These are phyloP conservation scores for Oxalis stricta DNA, from an alignment of 441 rosid genomes.

Conservation along the genomic window DNA sequence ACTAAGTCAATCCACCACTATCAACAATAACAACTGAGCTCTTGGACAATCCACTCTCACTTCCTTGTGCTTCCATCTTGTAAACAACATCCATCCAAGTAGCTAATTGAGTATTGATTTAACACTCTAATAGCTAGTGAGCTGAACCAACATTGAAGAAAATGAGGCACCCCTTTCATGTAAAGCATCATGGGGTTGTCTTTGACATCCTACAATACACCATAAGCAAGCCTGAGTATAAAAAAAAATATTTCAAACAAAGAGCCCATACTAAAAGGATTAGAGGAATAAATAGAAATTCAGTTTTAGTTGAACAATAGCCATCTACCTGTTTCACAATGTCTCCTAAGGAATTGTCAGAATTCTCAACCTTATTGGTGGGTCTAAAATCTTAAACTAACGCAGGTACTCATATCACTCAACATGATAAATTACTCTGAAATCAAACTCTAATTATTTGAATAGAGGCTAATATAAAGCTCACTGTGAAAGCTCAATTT, in stretches of 20 bases:
- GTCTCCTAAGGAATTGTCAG: slow-evolving; percentile 42
- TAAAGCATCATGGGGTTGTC: slow-evolving; percentile 85
- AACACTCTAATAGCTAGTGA: slow-evolving; percentile 79
- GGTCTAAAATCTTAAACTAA: slow-evolving; percentile 83
- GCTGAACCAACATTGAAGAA: slow-evolving; percentile 92
- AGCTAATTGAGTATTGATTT: slow-evolving; percentile 55
- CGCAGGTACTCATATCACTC: too few relatives aligned
- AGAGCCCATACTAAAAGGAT: not conserved
- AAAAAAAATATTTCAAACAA: too few relatives aligned
- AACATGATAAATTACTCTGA: too few relatives aligned
- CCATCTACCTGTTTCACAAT: slow-evolving; percentile 57
- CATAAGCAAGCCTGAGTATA: slow-evolving; percentile 8
- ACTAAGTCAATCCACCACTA: too few relatives aligned
- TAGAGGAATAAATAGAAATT: slow-evolving; percentile 2
- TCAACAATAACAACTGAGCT: slow-evolving; percentile 63
- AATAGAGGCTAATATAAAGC: too few relatives aligned
- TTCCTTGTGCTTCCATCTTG: slow-evolving; percentile 83
- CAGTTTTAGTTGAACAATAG: not conserved
- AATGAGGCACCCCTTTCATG: slow-evolving; percentile 89
- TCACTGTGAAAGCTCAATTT: too few relatives aligned
- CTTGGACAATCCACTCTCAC: slow-evolving; percentile 61
- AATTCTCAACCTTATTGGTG: slow-evolving; percentile 35
- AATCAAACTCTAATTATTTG: too few relatives aligned
- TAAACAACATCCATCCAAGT: slow-evolving; percentile 94
- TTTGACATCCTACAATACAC: slow-evolving; percentile 84